phyloP scores from a whole-genome alignment of 2,329 filamentous ascomycete species.

The Scedosporium minutisporum region DNA sequence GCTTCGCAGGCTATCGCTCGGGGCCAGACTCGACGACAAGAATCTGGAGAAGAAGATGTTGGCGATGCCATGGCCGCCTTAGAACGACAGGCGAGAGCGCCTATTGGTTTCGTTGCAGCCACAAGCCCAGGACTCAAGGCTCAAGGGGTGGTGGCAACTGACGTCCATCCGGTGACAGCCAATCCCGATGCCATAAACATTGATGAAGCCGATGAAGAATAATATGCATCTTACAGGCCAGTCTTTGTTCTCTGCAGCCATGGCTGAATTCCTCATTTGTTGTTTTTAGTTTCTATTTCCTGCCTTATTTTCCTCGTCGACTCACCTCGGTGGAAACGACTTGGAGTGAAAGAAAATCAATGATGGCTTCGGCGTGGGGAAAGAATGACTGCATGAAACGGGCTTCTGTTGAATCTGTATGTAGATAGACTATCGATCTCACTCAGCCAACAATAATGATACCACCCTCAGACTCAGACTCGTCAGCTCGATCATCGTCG shows the following conservation, averaged over 20 bases:
- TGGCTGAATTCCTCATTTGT: too few relatives aligned
- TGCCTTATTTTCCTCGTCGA: not conserved
- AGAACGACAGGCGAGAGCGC: constrained; percentile 79
- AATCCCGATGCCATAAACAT: constrained; percentile 85
- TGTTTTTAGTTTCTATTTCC: too few relatives aligned
- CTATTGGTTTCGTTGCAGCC: constrained; percentile 83
- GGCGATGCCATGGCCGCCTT: constrained; percentile 82
- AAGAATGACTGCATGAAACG: too few relatives aligned
- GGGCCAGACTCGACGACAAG: constrained; percentile 47
- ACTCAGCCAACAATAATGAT: too few relatives aligned
- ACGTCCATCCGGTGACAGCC: constrained; percentile 30
- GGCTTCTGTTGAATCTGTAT: too few relatives aligned
- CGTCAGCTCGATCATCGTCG: too few relatives aligned
- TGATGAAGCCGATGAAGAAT: constrained; percentile 60
- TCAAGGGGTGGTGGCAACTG: constrained; percentile 32
- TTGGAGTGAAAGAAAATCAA: too few relatives aligned
- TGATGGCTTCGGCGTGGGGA: too few relatives aligned
- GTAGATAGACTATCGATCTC: too few relatives aligned
- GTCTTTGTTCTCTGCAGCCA: not conserved
- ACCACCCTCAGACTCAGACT: too few relatives aligned
- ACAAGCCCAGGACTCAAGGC: constrained; percentile 59
- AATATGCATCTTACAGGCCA: not conserved
- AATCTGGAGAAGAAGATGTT: constrained; percentile 39
- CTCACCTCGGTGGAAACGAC: not conserved
- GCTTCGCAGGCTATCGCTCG: constrained; percentile 88